Conservation (phyloP, 768 basidiomycete genomes). For the Roridomyces roridus region DNA sequence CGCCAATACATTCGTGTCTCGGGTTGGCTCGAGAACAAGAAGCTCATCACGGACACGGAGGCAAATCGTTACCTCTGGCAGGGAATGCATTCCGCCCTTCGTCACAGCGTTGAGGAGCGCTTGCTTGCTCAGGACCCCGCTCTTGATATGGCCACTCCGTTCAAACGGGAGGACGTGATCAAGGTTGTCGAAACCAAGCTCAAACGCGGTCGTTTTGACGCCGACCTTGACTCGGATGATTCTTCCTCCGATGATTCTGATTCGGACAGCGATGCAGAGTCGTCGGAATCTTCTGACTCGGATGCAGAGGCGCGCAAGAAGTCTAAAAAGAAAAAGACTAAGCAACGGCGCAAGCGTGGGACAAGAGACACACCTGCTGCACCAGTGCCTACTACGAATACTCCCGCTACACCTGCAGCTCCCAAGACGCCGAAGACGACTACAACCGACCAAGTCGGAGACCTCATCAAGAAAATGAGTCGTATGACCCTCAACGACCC, state of each 20-base stretch:
- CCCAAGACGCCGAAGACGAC: neutral
- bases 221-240: neutral
- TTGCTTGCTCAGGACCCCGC: too few relatives aligned
- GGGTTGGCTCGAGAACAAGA: too few relatives aligned
- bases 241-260: neutral
- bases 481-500: constrained; percentile 1
- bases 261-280: neutral
- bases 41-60: too few relatives aligned
- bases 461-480: constrained; percentile 1
- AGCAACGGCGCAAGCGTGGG: neutral
- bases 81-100: too few relatives aligned
- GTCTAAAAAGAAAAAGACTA: neutral
- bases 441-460: neutral
- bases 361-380: neutral
- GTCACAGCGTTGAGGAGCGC: too few relatives aligned
- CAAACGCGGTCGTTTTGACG: too few relatives aligned
- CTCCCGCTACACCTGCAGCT: neutral
- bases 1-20: too few relatives aligned
- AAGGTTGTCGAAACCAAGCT: neutral
- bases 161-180: neutral
- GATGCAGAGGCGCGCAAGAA: neutral
- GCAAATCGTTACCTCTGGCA: too few relatives aligned
- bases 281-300: neutral
- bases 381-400: neutral
- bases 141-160: constrained; percentile 1